phyloP scores from a whole-genome alignment of 805 yeast genomes.

The Saturnispora galanensis region DNA sequence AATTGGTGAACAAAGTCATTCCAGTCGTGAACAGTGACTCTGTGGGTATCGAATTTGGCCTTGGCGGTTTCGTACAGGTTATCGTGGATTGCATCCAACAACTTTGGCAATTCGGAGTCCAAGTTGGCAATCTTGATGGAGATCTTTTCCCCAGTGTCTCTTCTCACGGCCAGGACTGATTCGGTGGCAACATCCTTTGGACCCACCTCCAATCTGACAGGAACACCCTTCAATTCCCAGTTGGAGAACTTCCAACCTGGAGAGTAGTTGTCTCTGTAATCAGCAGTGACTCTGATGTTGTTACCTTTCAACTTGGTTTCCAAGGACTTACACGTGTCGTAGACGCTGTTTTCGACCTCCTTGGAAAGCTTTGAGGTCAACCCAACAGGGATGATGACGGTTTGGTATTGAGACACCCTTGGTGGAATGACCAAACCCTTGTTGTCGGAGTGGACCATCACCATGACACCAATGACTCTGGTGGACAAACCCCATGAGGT shows the following conservation, averaged over 20 bases:
- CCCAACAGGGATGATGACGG: constrained; percentile 91
- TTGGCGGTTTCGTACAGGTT: constrained; percentile 73
- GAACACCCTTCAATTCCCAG: constrained; percentile 93
- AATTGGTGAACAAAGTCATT: constrained; percentile 86
- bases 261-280: constrained; percentile 87
- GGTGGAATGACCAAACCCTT: constrained; percentile 98
- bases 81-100: constrained; percentile 73
- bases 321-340: constrained; percentile 58
- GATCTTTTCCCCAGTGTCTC: constrained; percentile 77
- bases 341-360: constrained; percentile 62
- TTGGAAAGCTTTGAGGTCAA: constrained; percentile 76
- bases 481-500: constrained; percentile 99
- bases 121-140: constrained; percentile 56
- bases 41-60: constrained; percentile 72
- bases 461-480: constrained; percentile 98
- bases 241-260: constrained; percentile 99
- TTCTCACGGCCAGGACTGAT: constrained; percentile 82
- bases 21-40: constrained; percentile 76
- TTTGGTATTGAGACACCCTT: constrained; percentile 87
- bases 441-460: constrained; percentile 97
- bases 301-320: constrained; percentile 50
- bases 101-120: constrained; percentile 56
- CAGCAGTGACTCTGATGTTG: constrained; percentile 72
- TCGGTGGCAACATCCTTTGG: constrained; percentile 84
- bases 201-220: constrained; percentile 89